Conservation (phyloP, 768 basidiomycete species). For the Serendipita sp. region DNA sequence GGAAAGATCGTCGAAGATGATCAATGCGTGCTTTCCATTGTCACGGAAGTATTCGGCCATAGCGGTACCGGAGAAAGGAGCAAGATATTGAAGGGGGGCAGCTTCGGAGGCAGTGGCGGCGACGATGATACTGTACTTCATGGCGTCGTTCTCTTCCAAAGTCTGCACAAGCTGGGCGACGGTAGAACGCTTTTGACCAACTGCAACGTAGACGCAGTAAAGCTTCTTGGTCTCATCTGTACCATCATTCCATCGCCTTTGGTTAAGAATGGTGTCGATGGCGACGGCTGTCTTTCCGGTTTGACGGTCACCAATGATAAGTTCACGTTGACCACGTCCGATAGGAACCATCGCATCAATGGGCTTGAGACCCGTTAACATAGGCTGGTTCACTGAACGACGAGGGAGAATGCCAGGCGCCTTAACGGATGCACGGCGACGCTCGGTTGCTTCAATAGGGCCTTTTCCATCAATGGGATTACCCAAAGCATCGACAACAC, state of each 20-base stretch:
- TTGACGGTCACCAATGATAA: constrained; percentile 99
- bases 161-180: constrained; percentile 99
- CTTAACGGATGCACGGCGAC: constrained; percentile 94
- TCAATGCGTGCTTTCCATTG: constrained; percentile 98
- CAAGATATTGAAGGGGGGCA: constrained; percentile 97
- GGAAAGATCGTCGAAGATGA: constrained; percentile 98
- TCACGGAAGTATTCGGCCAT: constrained; percentile 99
- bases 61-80: constrained; percentile 99
- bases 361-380: constrained; percentile 99
- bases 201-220: constrained; percentile 99
- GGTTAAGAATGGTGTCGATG: constrained; percentile 99
- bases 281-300: constrained; percentile 99
- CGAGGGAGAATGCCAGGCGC: constrained; percentile 98
- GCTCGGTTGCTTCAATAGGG: constrained; percentile 82
- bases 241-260: constrained; percentile 99
- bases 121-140: constrained; percentile 99
- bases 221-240: constrained; percentile 94
- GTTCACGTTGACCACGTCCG: constrained; percentile 99
- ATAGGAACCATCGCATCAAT: constrained; percentile 99
- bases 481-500: constrained; percentile 98
- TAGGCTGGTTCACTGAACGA: constrained; percentile 99
- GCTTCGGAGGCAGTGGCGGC: constrained; percentile 99
- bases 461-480: constrained; percentile 99
- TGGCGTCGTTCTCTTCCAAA: constrained; percentile 98
- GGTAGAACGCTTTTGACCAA: constrained; percentile 99